Percentiles rank a stretch among this genome's conserved stretches.
Conservation (phyloP, 176 grass and related monocot species). For the Canna indica region DNA sequence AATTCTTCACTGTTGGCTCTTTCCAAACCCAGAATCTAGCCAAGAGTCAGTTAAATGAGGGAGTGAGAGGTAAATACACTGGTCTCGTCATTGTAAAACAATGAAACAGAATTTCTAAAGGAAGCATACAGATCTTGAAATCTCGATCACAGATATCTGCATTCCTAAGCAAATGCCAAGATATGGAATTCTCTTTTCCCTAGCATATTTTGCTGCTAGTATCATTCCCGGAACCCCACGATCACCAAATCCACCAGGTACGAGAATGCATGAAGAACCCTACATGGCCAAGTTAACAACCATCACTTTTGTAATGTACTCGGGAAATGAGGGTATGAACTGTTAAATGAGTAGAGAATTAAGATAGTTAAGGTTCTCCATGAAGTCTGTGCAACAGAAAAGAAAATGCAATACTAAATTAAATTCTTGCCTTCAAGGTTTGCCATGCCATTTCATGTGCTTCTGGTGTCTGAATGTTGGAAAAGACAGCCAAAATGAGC, state of each 20-base stretch:
- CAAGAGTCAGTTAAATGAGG: conserved; percentile 19
- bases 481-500: no score
- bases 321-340: background rate
- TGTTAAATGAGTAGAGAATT: background rate
- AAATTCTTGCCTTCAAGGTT: conserved; percentile 54
- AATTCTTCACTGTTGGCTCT: conserved; percentile 95
- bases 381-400: background rate
- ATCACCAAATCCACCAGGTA: conserved; percentile 93
- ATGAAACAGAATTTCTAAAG: background rate
- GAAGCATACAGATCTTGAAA: conserved; percentile 61
- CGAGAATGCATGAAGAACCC: conserved; percentile 78
- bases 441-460: conserved; percentile 75
- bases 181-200: conserved; percentile 93
- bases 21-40: conserved; percentile 54
- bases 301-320: conserved; percentile 3
- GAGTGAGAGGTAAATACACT: background rate
- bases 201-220: conserved; percentile 90
- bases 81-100: background rate
- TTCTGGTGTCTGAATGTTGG: conserved; percentile 54
- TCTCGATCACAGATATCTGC: conserved; percentile 99
- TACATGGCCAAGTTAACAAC: conserved; percentile 27
- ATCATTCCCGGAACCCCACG: conserved; percentile 95
- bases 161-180: conserved; percentile 99
- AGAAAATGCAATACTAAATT: background rate
- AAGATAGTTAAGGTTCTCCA: background rate